Conservation (phyloP, 2,329 filamentous ascomycete species). For the Rutstroemia sp. region DNA sequence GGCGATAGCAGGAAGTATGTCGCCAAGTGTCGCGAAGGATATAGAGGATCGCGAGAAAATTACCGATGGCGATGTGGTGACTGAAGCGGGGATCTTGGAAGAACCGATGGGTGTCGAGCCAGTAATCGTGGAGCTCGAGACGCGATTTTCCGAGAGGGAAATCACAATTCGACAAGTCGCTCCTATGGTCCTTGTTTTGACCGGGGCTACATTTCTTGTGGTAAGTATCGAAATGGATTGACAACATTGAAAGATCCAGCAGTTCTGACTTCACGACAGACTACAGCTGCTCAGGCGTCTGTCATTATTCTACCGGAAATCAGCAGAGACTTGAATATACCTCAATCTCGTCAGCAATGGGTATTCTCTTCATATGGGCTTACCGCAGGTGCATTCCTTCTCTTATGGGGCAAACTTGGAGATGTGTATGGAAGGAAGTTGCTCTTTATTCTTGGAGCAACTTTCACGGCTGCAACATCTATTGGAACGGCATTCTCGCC, state of each 20-base stretch:
- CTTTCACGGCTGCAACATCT: conserved; percentile 53
- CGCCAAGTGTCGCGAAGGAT: background rate
- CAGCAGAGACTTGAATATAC: conserved; percentile 24
- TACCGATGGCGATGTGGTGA: background rate
- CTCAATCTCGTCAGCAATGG: conserved; percentile 24
- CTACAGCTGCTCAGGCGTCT: conserved; percentile 35
- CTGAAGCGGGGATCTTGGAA: background rate
- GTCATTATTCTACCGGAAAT: conserved; percentile 44
- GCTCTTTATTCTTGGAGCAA: conserved; percentile 42
- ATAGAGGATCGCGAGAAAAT: background rate
- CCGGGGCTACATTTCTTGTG: conserved; percentile 23
- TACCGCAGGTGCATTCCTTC: conserved; percentile 41
- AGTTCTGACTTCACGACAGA: background rate
- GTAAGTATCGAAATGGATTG: conserved; percentile 9
- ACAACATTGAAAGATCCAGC: too few relatives aligned
- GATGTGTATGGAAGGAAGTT: conserved; percentile 42
- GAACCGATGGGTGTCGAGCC: background rate
- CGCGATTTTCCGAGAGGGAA: conserved; percentile 10
- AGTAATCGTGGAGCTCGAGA: conserved; percentile 1
- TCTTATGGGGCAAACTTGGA: conserved; percentile 42
- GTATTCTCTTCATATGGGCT: conserved; percentile 33
- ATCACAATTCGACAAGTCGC: conserved; percentile 23
- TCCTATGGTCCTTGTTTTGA: conserved; percentile 21
- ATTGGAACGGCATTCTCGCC: conserved; percentile 56
- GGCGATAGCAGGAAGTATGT: background rate